Evolutionary conservation across 352 stramenopile species (phyloP).

Genomic region (Phytophthora fragariae): DNA sequence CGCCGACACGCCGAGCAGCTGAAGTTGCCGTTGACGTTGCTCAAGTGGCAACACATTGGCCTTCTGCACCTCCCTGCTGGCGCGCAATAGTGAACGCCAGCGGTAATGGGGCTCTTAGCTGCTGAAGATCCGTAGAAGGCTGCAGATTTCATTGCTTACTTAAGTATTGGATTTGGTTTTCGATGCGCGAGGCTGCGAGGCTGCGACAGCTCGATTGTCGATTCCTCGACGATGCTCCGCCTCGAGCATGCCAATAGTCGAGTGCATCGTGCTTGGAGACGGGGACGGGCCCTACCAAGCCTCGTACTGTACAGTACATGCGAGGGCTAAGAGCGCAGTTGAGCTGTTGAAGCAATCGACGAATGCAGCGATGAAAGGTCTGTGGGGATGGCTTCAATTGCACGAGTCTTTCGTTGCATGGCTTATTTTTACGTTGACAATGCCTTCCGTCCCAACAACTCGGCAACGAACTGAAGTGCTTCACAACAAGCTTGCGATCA

Average conservation of each 20-base stretch:
- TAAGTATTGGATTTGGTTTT: neutral
- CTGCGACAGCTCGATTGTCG: conserved; percentile 9
- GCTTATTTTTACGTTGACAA: neutral
- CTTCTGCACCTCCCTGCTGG: neutral
- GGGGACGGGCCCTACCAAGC: neutral
- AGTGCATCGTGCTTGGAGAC: conserved; percentile 2
- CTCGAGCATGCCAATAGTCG: conserved; percentile 15
- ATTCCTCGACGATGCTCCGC: conserved; percentile 2
- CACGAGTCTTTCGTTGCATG: conserved; percentile 3
- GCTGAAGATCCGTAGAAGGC: neutral
- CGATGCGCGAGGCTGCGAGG: conserved; percentile 1
- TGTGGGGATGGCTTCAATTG: conserved; percentile 11
- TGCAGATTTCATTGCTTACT: too few species aligned
- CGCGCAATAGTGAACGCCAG: conserved; percentile 3
- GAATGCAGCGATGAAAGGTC: conserved; percentile 4
- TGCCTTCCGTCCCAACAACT: too few species aligned
- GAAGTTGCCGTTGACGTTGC: neutral
- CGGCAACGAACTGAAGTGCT: too few species aligned
- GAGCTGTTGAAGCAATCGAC: conserved; percentile 14
- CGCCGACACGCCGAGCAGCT: neutral
- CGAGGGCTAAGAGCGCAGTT: neutral
- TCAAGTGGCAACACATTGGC: neutral
- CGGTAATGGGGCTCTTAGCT: neutral
- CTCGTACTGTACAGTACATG: too few species aligned
- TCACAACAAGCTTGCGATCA: too few species aligned